Evolutionary conservation across 179 eudicot species (phyloP), one percentile per base, ranked within the genome.

Genomic region (Kewa caespitosa): DNA sequence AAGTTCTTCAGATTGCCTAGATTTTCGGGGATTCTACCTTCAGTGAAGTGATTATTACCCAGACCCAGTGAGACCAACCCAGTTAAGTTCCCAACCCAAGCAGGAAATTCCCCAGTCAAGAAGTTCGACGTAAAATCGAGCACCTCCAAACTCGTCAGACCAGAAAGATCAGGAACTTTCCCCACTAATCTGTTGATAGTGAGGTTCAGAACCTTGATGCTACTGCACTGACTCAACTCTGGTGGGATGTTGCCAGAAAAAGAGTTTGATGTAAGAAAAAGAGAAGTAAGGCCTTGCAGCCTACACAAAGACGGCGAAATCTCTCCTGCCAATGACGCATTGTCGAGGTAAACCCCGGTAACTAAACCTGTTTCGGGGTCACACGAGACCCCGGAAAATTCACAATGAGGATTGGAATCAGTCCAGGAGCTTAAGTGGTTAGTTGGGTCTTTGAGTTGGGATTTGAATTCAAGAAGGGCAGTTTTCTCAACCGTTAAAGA

Each of bases 381-480:
- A 77, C 99, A 95, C 22, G 85, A 64, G 31, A 95, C 78, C 36
- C 97, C 99, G 14, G 67, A 54, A 70, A 89, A 95, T 2, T 77
- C 70, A 77, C 98, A 91, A 8, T 89, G 93, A 69, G 94, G 83
- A 25, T 80, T 81, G 18, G 84, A 77, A 62, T 83, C 87, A 32
- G 20, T 78, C 99, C 99, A 95, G 6, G 99, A 90, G 52, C 73
- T 79, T 27, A 95, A 80, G 84, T 77, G 67, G 62, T 85, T 81
- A 28, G 81, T 79, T 62, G 98, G 97, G 81, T 95, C 99, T 76
- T 74, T 74, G 28, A 95, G 87, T 27, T 89, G 79, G 27, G 86
- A 85, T 79, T 95, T 95, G 89, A 95, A 86, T 10, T 93, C 89
- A 15, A 93, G 87, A 33, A 95, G 90, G 42, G 88, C 89, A 11